A percentile compares a stretch with the other conserved stretches of the same genome.
phyloP scores from a whole-genome alignment of 257 asterid genomes.

The Fraxinus cuspidata region DNA sequence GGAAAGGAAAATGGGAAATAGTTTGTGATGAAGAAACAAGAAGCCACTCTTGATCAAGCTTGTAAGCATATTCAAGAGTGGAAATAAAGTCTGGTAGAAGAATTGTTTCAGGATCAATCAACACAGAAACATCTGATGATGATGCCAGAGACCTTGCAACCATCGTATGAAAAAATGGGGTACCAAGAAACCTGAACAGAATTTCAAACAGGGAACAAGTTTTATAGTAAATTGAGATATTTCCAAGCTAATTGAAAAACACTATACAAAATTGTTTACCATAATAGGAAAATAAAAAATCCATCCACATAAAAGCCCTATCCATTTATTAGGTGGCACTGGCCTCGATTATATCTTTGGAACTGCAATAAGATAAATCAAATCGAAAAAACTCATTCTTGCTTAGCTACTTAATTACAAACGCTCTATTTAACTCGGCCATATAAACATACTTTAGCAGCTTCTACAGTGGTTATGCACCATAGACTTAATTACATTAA shows the following conservation, averaged over 20 bases:
- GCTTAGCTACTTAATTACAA: background rate
- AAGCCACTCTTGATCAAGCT: conserved; percentile 92
- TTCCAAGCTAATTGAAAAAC: conserved; percentile 4
- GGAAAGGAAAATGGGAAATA: conserved; percentile 56
- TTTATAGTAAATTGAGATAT: conserved; percentile 17
- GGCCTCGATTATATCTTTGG: background rate
- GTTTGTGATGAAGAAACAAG: conserved; percentile 57
- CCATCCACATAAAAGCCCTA: background rate
- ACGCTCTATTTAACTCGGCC: background rate
- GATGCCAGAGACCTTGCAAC: conserved; percentile 78
- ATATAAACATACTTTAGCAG: background rate
- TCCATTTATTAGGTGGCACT: no score
- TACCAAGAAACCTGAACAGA: conserved; percentile 66
- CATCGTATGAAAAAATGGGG: conserved; percentile 93
- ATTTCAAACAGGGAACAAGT: conserved; percentile 13
- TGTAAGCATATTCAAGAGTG: conserved; percentile 63
- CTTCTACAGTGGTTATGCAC: background rate
- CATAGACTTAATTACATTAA: background rate
- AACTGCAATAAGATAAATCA: conserved; percentile 4
- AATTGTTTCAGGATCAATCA: conserved; percentile 75
- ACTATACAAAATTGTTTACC: background rate
- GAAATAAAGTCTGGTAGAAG: conserved; percentile 67
- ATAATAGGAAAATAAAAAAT: conserved; percentile 3
- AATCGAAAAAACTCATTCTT: background rate
- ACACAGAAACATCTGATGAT: conserved; percentile 65